These are phyloP conservation scores for Aspergillus felis DNA, from an alignment of 2,329 filamentous ascomycete species.

Conservation along the genomic window DNA sequence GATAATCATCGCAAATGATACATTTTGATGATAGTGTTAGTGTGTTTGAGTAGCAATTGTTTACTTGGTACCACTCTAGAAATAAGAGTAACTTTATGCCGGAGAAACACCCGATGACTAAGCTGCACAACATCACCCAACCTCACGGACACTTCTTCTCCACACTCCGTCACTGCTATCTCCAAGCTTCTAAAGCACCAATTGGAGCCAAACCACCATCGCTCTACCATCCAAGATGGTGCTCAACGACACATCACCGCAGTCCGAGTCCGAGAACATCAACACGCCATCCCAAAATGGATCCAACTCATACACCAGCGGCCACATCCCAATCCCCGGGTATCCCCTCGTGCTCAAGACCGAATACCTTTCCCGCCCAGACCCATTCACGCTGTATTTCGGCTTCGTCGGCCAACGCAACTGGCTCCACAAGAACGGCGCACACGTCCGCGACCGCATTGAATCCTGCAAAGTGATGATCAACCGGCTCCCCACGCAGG, in stretches of 20 bases:
- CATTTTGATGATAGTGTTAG: background rate
- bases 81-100: background rate
- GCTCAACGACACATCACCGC: slow-evolving; percentile 21
- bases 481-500: slow-evolving; percentile 28
- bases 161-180: background rate
- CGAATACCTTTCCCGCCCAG: slow-evolving; percentile 22
- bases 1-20: too few species aligned
- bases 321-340: slow-evolving; percentile 10
- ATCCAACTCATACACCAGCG: background rate
- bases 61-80: background rate
- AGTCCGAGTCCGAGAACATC: slow-evolving; percentile 14
- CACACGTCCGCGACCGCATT: slow-evolving; percentile 9
- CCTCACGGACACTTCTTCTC: background rate
- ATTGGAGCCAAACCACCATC: background rate
- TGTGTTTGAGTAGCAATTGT: background rate
- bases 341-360: slow-evolving; percentile 18
- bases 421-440: slow-evolving; percentile 15
- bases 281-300: slow-evolving; percentile 1
- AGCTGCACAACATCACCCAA: background rate
- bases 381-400: slow-evolving; percentile 24
- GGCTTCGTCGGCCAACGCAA: slow-evolving; percentile 20
- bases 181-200: background rate
- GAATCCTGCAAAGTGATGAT: slow-evolving; percentile 19
- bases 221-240: slow-evolving; percentile 17
- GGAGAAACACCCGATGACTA: background rate